Base-by-base conservation (phyloP, 768 basidiomycete species). In the Russula emetica region DNA sequence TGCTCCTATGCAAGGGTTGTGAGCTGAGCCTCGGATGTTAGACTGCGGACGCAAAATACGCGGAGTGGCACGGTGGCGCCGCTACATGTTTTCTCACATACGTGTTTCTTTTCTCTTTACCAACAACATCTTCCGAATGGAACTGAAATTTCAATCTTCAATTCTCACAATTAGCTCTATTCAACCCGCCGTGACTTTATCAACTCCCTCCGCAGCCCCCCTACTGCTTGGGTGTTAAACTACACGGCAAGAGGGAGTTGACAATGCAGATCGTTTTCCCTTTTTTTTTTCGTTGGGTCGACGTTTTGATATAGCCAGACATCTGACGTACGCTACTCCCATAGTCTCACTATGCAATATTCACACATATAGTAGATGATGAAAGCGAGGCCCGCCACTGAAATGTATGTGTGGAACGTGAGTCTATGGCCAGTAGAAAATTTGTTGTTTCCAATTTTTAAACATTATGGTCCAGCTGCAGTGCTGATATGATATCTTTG, bases 141-240 rank as follows among this genome's bases (percentile, higher is more conserved):
- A 40, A 40, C 16, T 13, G 20, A 45, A n/a, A 45, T 45, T 45
- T 14, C 11, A 24, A 26, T 26, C 24, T 49, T 24, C 22, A n/a
- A 14, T 26, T 24, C 22, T n/a, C 38, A 40, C 14, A 40, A 7
- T 14, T 24, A 8, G 26, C 16, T 50, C 13, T 3, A 44, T 38
- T 6, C 18, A 8, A 14, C 55, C 20, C 60, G 54, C 84, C 84
- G 79, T 72, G 79, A 78, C 32, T 63, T 77, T 85, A 87, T 87
- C 85, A 82, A 84, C 84, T 80, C 78, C 79, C 75, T 78, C 79
- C 77, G 79, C 75, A 66, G 63, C 52, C n/a, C n/a, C 66, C 69
- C 72, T 60, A 76, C 76, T 77, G 82, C 79, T 76, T 73, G 72
- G 81, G 75, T 80, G 86, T 85, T 87, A 87, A 87, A 87, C 85